Evolutionary conservation across 495 filamentous ascomycete genomes (phyloP).

Genomic region (Hyaloscypha bicolor): DNA sequence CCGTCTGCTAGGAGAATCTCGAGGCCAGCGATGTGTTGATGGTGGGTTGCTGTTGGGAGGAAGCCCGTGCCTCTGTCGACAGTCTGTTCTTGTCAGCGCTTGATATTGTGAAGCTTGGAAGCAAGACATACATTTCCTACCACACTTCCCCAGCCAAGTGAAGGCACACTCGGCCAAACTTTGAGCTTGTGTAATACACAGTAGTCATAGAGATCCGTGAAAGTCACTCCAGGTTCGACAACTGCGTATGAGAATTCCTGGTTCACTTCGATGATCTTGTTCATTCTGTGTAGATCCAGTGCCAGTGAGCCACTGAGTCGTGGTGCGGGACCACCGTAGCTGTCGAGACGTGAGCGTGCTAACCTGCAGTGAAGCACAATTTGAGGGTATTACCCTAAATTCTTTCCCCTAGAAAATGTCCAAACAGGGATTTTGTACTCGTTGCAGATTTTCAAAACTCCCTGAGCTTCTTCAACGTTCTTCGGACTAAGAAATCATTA

Average conservation of each 20-base stretch:
- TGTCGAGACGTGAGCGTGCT: slow-evolving; percentile 19
- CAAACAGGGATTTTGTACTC: slow-evolving; percentile 1
- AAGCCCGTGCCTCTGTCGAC: slow-evolving; percentile 33
- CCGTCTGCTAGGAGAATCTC: slow-evolving; percentile 7
- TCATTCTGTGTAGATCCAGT: slow-evolving; percentile 58
- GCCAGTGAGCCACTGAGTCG: slow-evolving; percentile 53
- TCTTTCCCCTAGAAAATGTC: neutral
- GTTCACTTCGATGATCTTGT: slow-evolving; percentile 57
- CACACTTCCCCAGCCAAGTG: slow-evolving; percentile 49
- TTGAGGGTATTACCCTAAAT: neutral
- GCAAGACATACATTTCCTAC: slow-evolving; percentile 38
- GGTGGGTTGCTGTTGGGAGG: slow-evolving; percentile 2
- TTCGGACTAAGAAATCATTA: neutral
- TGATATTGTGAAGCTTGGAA: too few species aligned
- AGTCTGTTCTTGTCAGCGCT: slow-evolving; percentile 13
- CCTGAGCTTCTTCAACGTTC: neutral
- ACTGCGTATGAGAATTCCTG: slow-evolving; percentile 54
- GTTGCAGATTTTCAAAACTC: neutral
- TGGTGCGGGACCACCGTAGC: slow-evolving; percentile 60
- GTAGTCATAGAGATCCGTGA: slow-evolving; percentile 42
- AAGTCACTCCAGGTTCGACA: slow-evolving; percentile 52
- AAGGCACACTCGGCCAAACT: slow-evolving; percentile 42
- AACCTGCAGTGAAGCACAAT: neutral
- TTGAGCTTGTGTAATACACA: slow-evolving; percentile 36
- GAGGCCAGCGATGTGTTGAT: slow-evolving; percentile 1